phyloP scores from a whole-genome alignment of 345 rosid species.

The Aegle marmelos region DNA sequence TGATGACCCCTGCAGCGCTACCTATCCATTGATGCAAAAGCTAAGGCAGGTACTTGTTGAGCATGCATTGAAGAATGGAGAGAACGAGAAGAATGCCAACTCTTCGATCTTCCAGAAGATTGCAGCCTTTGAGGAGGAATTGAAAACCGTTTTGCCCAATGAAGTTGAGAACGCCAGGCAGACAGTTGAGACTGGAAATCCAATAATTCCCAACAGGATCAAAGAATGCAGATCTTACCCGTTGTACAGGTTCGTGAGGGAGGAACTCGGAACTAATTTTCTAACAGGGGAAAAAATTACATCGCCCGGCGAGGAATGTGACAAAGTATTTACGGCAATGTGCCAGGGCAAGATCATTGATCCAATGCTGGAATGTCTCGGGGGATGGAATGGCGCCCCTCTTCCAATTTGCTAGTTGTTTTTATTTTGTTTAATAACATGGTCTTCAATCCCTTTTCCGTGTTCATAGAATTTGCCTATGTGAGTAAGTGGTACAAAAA shows the following conservation, averaged over 20 bases:
- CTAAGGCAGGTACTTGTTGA: slow-evolving; percentile 73
- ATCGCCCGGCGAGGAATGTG: slow-evolving; percentile 79
- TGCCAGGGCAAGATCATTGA: slow-evolving; percentile 71
- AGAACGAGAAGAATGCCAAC: slow-evolving; percentile 38
- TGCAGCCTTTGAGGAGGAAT: slow-evolving; percentile 54
- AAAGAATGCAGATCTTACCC: slow-evolving; percentile 76
- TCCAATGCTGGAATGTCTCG: slow-evolving; percentile 58
- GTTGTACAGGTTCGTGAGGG: slow-evolving; percentile 60
- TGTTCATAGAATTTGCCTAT: background rate
- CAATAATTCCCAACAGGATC: slow-evolving; percentile 52
- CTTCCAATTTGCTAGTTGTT: slow-evolving; percentile 33
- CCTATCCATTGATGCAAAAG: slow-evolving; percentile 73
- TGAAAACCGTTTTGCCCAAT: slow-evolving; percentile 49
- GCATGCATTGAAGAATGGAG: slow-evolving; percentile 58
- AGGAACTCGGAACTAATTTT: slow-evolving; percentile 49
- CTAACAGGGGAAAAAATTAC: slow-evolving; percentile 54
- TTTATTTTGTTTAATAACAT: background rate
- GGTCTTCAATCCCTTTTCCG: background rate
- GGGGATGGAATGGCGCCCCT: slow-evolving; percentile 71
- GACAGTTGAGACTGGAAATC: slow-evolving; percentile 43
- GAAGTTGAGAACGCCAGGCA: slow-evolving; percentile 57
- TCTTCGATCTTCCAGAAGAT: slow-evolving; percentile 74
- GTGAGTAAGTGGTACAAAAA: slow-evolving; percentile 8
- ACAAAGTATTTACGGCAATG: slow-evolving; percentile 62
- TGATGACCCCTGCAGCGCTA: slow-evolving; percentile 73